A percentile compares a stretch with the other conserved stretches of the same genome.
phyloP scores from a whole-genome alignment of 192 early-diverging fungal genomes.

The Ambispora gerdemannii region DNA sequence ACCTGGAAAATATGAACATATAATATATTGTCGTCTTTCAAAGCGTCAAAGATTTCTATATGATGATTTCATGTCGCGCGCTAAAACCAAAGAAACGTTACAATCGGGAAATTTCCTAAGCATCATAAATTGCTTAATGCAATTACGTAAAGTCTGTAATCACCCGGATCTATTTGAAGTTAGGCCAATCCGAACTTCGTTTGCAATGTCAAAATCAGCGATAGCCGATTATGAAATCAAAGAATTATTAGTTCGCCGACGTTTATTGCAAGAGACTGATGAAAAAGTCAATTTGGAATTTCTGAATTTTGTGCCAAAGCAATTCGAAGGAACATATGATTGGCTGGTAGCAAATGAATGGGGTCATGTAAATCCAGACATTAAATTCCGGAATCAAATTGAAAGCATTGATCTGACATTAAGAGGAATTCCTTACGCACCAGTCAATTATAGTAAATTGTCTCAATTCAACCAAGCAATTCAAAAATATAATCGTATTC shows the following conservation, averaged over 20 bases:
- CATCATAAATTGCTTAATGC: constrained; percentile 73
- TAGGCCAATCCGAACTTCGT: constrained; percentile 57
- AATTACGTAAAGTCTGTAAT: constrained; percentile 65
- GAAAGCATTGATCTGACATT: constrained; percentile 13
- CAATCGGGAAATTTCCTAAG: constrained; percentile 68
- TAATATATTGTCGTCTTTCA: constrained; percentile 68
- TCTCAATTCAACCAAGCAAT: constrained; percentile 39
- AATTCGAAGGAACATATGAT: constrained; percentile 31
- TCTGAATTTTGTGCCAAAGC: constrained; percentile 42
- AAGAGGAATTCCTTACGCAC: background rate
- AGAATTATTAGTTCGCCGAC: constrained; percentile 39
- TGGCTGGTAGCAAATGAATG: constrained; percentile 31
- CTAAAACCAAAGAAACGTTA: constrained; percentile 73
- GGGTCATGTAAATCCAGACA: constrained; percentile 30
- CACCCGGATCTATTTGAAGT: constrained; percentile 55
- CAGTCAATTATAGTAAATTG: constrained; percentile 43
- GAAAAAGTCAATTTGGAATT: constrained; percentile 39
- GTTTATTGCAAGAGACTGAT: constrained; percentile 38
- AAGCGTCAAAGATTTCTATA: constrained; percentile 70
- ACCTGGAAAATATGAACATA: constrained; percentile 64
- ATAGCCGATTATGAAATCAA: constrained; percentile 34
- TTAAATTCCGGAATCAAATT: constrained; percentile 30
- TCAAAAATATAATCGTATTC: constrained; percentile 32
- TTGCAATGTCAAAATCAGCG: constrained; percentile 49
- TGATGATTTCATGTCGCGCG: constrained; percentile 78